Evolutionary conservation across 2,329 filamentous ascomycete species (phyloP).

Genomic region (Colletotrichum orchidophilum): DNA sequence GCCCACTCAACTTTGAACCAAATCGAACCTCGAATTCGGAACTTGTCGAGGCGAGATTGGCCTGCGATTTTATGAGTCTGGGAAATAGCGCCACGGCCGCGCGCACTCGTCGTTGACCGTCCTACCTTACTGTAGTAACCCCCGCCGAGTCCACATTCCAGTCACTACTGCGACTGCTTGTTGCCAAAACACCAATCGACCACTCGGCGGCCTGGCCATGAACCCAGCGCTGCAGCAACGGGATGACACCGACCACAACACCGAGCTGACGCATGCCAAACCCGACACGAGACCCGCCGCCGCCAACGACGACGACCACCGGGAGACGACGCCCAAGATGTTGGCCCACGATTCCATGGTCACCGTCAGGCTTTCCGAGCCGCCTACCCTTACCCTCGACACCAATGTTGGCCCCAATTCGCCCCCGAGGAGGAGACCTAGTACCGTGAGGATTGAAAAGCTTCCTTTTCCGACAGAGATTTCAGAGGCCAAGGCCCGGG

Average conservation of each 20-base stretch:
- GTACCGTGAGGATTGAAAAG: slow-evolving; percentile 33
- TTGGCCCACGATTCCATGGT: slow-evolving; percentile 75
- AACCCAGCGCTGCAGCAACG: slow-evolving; percentile 32
- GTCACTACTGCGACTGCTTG: neutral
- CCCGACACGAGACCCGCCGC: slow-evolving; percentile 24
- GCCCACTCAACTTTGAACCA: neutral
- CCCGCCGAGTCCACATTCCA: slow-evolving; percentile 29
- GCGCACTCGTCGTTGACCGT: slow-evolving; percentile 20
- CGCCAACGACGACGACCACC: slow-evolving; percentile 11
- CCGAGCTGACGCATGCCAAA: slow-evolving; percentile 31
- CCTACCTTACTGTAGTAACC: slow-evolving; percentile 4
- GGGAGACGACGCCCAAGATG: slow-evolving; percentile 33
- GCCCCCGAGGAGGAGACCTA: slow-evolving; percentile 27
- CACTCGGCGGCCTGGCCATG: slow-evolving; percentile 27
- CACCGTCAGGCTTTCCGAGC: slow-evolving; percentile 77
- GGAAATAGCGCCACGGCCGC: slow-evolving; percentile 9
- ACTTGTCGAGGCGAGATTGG: slow-evolving; percentile 19
- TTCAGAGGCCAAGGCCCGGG: neutral
- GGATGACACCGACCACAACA: slow-evolving; percentile 28
- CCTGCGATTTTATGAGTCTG: slow-evolving; percentile 25
- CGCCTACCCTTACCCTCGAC: slow-evolving; percentile 61
- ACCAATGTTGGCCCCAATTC: slow-evolving; percentile 46
- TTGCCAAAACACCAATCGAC: slow-evolving; percentile 17
- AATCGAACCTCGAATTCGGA: neutral
- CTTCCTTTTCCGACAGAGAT: slow-evolving; percentile 4